Base-by-base conservation (phyloP, 2,329 filamentous ascomycete species). In the Magnaporthiopsis rhizophila region DNA sequence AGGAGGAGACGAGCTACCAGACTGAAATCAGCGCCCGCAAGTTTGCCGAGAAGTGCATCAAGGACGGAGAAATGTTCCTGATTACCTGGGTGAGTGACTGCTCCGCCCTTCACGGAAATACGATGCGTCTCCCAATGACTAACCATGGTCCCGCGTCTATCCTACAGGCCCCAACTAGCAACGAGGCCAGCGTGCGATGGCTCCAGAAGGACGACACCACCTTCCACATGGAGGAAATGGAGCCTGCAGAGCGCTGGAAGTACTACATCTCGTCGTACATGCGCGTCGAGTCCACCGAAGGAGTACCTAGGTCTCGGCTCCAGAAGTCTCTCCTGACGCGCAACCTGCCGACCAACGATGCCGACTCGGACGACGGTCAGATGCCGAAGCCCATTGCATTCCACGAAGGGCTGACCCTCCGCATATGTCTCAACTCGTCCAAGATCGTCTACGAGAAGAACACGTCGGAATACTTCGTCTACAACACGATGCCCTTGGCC, bases 241-340 rank as follows among this genome's bases (percentile, higher is more conserved):
- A 95, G 72, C 85, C 88, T 62, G 88, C 89, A 65, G 88, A 92
- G 67, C 83, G 87, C 56, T 99, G 95, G 95, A 91, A 94, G 70
- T 96, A 96, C 78, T 99, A 99, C 74, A 91, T 97, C 65, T 93
- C 94, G 24, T 92, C 93, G 0, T 98, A 90, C 75, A 90, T 92
- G 69, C 91, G 92, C 67, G 85, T 93, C 30, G 92, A 97, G 72
- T 90, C 91, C 2, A 99, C 95, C 0, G 91, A 95, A 75, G 90
- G 90, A 18, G 83, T 95, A 3, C 79, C 83, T 8, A 81, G 87
- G 62, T 82, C 83, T 7, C 85, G 84, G 61, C 81, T 92, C 71
- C 85, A 84, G 67, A 89, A 87, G 76, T 83, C 86, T 5, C 86
- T 92, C 65, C 80, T 94, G 21, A 83, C 86, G 62, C 88, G 90